Conservation (phyloP, 2,329 filamentous ascomycete genomes). For the Pestalotiopsis sp. region DNA sequence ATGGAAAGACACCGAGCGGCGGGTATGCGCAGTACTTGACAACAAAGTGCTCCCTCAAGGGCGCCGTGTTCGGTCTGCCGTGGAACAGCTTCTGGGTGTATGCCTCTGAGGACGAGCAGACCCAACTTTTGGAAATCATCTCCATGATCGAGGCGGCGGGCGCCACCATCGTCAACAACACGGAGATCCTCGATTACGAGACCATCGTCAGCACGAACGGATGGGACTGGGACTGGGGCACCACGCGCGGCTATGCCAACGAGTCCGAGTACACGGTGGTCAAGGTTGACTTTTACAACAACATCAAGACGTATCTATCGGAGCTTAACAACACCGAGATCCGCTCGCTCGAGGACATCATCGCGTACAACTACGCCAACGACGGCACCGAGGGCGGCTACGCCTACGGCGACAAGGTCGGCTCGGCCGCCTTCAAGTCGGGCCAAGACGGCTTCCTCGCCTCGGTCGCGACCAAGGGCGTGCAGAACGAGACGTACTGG, state of each 20-base stretch:
- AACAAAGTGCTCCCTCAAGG: conserved; percentile 55
- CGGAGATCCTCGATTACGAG: conserved; percentile 67
- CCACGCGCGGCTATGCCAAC: conserved; percentile 28
- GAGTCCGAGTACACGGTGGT: conserved; percentile 9
- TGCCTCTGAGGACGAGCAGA: conserved; percentile 57
- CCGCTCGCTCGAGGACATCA: conserved; percentile 64
- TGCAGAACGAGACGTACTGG: conserved; percentile 66
- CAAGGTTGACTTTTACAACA: conserved; percentile 12
- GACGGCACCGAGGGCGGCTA: conserved; percentile 68
- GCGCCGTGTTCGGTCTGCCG: conserved; percentile 70
- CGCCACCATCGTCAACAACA: conserved; percentile 69
- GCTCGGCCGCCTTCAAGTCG: conserved; percentile 65
- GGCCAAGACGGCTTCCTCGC: conserved; percentile 75
- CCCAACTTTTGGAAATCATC: conserved; percentile 40
- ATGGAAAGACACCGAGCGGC: conserved; percentile 52
- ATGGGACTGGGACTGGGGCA: conserved; percentile 77
- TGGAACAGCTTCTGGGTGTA: conserved; percentile 73
- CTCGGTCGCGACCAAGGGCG: conserved; percentile 61
- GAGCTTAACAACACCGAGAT: conserved; percentile 65
- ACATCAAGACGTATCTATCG: conserved; percentile 4
- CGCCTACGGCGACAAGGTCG: conserved; percentile 46
- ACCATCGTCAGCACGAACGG: conserved; percentile 65
- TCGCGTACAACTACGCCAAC: conserved; percentile 66
- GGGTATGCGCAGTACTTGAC: conserved; percentile 63
- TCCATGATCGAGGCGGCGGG: conserved; percentile 60